Evolutionary conservation across 2,329 filamentous ascomycete genomes (phyloP), one percentile per base, ranked within the genome.

Genomic region (Furcasterigmium furcatum): DNA sequence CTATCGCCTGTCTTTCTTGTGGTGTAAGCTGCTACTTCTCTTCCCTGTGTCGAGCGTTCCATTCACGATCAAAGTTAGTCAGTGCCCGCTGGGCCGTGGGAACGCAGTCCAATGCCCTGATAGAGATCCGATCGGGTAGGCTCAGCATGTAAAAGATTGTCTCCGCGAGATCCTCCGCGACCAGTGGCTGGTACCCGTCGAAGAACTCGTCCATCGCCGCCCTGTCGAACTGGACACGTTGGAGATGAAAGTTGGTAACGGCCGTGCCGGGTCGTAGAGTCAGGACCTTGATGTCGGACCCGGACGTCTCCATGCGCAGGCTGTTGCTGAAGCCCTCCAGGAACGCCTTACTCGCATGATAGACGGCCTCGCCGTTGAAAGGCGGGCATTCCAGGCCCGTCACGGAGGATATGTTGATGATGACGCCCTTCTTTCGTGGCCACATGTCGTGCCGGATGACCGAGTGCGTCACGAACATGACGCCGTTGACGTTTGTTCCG

Each of bases 321-420:
- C 65, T 63, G 45, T 78, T 75, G 0, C 69, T 71, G 49, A 79
- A 76, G 0, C 58, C 73, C 45, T 77, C 73, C 43, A 73, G 70
- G 4, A 59, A 62, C 1, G 72, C 70, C 51, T 75, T 76, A 48
- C 60, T 68, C 5, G 71, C 62, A 47, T 76, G 72, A 44, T 76
- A 73, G 7, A 77, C 70, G 0, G 71, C 66, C 51, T 77, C 73
- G 12, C 73, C 72, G 0, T 68, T 58, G 42, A 76, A 76, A 0
- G 73, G 73, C 0, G 73, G 73, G 0, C 66, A 65, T 46, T 76
- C 73, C 0, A 76, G 58, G 0, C 61, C 73, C 0, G 73, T 77
- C 0, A 66, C 64, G 1, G 68, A 73, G 1, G 74, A 72, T 13
- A 76, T 56, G 47, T 76, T 77, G 1, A 77, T 49, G 22, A 77